These are phyloP conservation scores for Candida hungchunana DNA, from an alignment of 805 yeast genomes.

Conservation along the genomic window DNA sequence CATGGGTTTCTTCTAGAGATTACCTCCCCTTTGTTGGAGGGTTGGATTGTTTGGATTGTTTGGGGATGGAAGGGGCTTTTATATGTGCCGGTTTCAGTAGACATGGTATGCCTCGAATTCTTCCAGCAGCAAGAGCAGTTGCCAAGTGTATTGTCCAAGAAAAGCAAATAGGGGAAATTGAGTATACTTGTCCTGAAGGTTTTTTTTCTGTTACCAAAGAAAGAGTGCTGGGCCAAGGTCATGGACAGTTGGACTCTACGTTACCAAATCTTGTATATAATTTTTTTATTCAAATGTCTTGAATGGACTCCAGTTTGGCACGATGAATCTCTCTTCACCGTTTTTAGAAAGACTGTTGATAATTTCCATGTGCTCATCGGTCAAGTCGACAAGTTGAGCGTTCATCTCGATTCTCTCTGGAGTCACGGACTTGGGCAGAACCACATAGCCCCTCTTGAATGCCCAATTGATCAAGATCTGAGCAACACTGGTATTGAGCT, in stretches of 20 bases:
- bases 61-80: slow-evolving; percentile 28
- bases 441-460: slow-evolving; percentile 50
- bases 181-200: slow-evolving; percentile 16
- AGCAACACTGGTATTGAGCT: slow-evolving; percentile 37
- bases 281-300: slow-evolving; percentile 3
- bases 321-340: too few relatives aligned
- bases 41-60: slow-evolving; percentile 21
- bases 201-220: slow-evolving; percentile 17
- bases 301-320: neutral
- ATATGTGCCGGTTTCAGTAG: slow-evolving; percentile 43
- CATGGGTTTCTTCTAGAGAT: slow-evolving; percentile 39
- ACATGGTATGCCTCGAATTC: slow-evolving; percentile 47
- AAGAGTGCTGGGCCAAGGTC: slow-evolving; percentile 14
- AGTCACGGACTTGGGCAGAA: slow-evolving; percentile 47
- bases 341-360: too few relatives aligned
- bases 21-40: slow-evolving; percentile 39
- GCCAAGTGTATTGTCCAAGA: slow-evolving; percentile 23
- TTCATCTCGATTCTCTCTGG: slow-evolving; percentile 39
- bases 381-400: slow-evolving; percentile 28
- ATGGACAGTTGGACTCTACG: slow-evolving; percentile 9
- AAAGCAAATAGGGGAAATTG: neutral
- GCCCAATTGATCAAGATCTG: slow-evolving; percentile 58
- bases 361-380: too few relatives aligned
- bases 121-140: slow-evolving; percentile 35
- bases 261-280: slow-evolving; percentile 4